A percentile compares a stretch with the other conserved stretches of the same genome.
phyloP scores from a whole-genome alignment of 495 filamentous ascomycete species.

The Glonium stellatum region DNA sequence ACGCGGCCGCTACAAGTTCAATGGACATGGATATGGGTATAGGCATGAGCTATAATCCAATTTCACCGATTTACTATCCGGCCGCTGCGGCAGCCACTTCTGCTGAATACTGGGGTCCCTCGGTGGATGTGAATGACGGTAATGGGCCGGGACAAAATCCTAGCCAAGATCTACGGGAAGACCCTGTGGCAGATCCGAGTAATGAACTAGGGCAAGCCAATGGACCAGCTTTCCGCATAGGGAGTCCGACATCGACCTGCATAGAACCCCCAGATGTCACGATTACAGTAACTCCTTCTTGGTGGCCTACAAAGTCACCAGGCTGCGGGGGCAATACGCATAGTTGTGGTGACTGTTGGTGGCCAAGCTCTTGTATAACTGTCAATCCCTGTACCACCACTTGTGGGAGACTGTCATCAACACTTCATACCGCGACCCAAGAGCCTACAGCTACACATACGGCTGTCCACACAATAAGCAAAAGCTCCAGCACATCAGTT shows the following conservation, averaged over 20 bases:
- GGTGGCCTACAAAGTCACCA: neutral
- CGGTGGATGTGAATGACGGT: too few species aligned
- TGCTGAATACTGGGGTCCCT: too few species aligned
- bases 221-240: neutral
- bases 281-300: neutral
- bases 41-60: too few species aligned
- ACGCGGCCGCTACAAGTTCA: too few species aligned
- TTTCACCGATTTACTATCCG: too few species aligned
- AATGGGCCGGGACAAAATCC: too few species aligned
- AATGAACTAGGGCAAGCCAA: too few species aligned
- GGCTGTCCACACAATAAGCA: neutral
- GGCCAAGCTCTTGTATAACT: slow-evolving; percentile 13
- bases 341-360: slow-evolving; percentile 10
- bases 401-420: neutral
- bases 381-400: slow-evolving; percentile 14
- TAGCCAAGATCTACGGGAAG: too few species aligned
- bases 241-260: neutral
- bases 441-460: neutral
- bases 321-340: slow-evolving; percentile 2
- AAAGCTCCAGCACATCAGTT: neutral
- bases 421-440: too few species aligned
- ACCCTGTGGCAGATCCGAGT: neutral
- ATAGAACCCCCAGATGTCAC: slow-evolving; percentile 1
- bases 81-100: too few species aligned
- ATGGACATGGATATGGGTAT: too few species aligned